A percentile compares a stretch with the other conserved stretches of the same genome.
Conservation (phyloP, 306 rosid species). For the Vicia villosa region DNA sequence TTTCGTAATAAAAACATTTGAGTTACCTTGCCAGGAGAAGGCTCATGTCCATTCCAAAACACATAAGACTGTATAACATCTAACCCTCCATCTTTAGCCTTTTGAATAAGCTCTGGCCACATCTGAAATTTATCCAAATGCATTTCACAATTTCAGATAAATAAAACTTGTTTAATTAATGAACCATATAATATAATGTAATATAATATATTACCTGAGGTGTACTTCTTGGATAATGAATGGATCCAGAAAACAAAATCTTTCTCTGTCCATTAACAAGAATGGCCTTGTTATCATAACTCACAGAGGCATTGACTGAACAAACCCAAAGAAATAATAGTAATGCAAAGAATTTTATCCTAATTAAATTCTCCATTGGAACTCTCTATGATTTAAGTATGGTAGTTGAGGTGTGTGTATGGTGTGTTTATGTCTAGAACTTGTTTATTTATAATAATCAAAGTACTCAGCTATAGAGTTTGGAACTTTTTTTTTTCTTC, state of each 20-base stretch:
- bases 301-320: conserved; percentile 60
- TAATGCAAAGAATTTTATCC: conserved; percentile 15
- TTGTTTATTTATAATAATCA: conserved; percentile 45
- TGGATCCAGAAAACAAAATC: conserved; percentile 85
- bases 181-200: not conserved
- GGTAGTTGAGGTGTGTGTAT: conserved; percentile 30
- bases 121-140: conserved; percentile 53
- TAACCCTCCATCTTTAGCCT: conserved; percentile 95
- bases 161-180: conserved; percentile 3
- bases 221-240: conserved; percentile 98
- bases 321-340: conserved; percentile 33
- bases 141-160: not conserved
- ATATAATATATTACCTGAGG: conserved; percentile 59
- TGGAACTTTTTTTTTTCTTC: conserved; percentile 3
- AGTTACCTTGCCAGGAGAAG: conserved; percentile 77
- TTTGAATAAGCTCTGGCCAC: conserved; percentile 91
- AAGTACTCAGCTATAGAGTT: not conserved
- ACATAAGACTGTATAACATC: conserved; percentile 96
- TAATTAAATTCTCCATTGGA: conserved; percentile 42
- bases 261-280: conserved; percentile 68
- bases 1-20: not conserved
- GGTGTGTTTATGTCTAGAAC: conserved; percentile 26
- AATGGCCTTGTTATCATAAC: conserved; percentile 75
- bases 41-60: conserved; percentile 98
- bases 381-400: too few relatives aligned